Conservation (phyloP, 106 monocot genomes). For the Apostasia shenzhenica region DNA sequence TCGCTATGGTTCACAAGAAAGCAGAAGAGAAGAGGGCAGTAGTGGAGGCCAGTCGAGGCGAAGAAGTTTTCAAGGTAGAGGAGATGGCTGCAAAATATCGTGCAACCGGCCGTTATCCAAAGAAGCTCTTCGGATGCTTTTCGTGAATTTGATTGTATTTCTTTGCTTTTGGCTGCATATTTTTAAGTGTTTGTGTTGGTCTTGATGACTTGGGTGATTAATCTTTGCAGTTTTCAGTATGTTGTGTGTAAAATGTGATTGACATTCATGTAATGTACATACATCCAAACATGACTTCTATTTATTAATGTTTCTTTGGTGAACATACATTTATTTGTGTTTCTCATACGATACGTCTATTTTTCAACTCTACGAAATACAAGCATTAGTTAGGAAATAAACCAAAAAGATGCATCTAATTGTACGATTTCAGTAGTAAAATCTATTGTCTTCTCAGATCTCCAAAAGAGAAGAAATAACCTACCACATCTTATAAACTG, state of each 20-base stretch:
- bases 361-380: too few relatives aligned
- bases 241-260: slow-evolving; percentile 1
- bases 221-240: background rate
- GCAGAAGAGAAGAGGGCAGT: slow-evolving; percentile 20
- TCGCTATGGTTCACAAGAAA: slow-evolving; percentile 12
- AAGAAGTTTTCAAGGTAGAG: slow-evolving; percentile 13
- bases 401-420: too few relatives aligned
- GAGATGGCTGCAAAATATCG: slow-evolving; percentile 19
- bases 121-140: slow-evolving; percentile 14
- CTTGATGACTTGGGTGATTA: background rate
- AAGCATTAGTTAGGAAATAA: too few relatives aligned
- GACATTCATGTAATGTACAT: background rate
- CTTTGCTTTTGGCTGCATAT: background rate
- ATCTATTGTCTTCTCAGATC: too few relatives aligned
- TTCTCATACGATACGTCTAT: too few relatives aligned
- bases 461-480: too few relatives aligned
- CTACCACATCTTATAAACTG: background rate
- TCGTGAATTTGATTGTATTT: background rate
- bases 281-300: background rate
- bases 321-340: too few relatives aligned
- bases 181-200: background rate
- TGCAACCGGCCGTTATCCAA: background rate
- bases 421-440: too few relatives aligned
- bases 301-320: background rate
- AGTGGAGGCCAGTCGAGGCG: slow-evolving; percentile 13